A percentile compares a stretch with the other conserved stretches of the same genome.
Evolutionary conservation across 1,139 yeast genomes (phyloP).

Genomic region (Diutina pseudorugosa): DNA sequence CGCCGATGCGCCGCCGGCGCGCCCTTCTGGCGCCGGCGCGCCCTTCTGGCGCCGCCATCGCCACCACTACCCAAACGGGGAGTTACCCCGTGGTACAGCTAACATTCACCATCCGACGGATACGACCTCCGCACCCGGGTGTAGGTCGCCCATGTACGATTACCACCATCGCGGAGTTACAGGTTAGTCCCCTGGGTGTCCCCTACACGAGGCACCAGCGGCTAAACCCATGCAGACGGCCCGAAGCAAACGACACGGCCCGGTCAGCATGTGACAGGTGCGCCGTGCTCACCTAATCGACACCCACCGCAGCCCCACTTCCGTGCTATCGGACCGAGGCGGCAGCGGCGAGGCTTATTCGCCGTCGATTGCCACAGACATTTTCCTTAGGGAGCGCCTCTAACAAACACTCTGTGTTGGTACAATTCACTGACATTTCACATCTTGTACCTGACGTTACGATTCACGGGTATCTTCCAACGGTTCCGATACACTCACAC

Average conservation of each 20-base stretch:
- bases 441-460: no score
- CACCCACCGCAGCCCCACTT: not conserved
- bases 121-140: not conserved
- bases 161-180: not conserved
- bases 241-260: not conserved
- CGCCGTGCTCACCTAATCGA: not conserved
- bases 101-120: not conserved
- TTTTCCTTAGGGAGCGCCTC: no score
- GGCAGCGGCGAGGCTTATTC: no score
- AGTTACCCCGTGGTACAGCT: not conserved
- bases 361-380: no score
- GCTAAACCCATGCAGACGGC: not conserved
- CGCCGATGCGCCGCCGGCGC: no score
- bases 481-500: no score
- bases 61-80: not conserved
- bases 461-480: no score
- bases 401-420: no score
- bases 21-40: not conserved
- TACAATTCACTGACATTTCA: no score
- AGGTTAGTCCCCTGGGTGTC: not conserved
- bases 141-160: not conserved
- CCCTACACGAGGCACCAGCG: not conserved
- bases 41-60: no score
- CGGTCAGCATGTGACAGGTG: not conserved
- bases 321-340: no score